Evolutionary conservation across 2,329 filamentous ascomycete species (phyloP).

Genomic region (Aspergillus ochraceoroseus): DNA sequence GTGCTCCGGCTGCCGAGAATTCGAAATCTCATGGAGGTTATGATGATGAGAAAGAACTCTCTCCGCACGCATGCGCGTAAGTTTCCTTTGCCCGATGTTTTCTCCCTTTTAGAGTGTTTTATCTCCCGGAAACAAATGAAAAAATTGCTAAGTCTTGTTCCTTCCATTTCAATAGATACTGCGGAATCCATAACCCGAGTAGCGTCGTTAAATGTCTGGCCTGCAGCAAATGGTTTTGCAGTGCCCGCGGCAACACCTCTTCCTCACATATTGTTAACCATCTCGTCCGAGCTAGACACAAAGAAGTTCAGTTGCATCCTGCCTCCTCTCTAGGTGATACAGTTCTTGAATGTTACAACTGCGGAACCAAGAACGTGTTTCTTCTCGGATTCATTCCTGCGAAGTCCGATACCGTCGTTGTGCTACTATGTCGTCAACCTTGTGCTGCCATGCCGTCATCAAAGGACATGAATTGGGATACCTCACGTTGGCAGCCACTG

Average conservation of each 20-base stretch:
- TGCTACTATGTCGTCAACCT: slow-evolving; percentile 91
- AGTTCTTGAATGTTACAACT: slow-evolving; percentile 97
- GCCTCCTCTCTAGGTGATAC: slow-evolving; percentile 91
- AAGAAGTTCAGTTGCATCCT: slow-evolving; percentile 96
- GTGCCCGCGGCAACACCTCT: slow-evolving; percentile 89
- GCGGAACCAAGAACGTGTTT: slow-evolving; percentile 98
- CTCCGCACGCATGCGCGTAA: slow-evolving; percentile 92
- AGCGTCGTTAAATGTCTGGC: slow-evolving; percentile 94
- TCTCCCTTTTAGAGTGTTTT: neutral
- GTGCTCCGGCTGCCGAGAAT: slow-evolving; percentile 71
- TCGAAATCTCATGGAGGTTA: slow-evolving; percentile 54
- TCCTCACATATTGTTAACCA: slow-evolving; percentile 99
- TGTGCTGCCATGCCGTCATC: slow-evolving; percentile 91
- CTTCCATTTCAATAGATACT: slow-evolving; percentile 60
- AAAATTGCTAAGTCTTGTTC: too few species aligned
- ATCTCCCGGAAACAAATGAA: too few species aligned
- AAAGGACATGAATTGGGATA: slow-evolving; percentile 99
- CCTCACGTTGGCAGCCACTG: slow-evolving; percentile 92
- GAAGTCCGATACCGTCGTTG: slow-evolving; percentile 96
- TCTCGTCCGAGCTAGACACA: slow-evolving; percentile 92
- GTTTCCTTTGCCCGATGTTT: slow-evolving; percentile 36
- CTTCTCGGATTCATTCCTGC: slow-evolving; percentile 95
- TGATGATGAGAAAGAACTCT: slow-evolving; percentile 86
- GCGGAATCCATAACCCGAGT: slow-evolving; percentile 91
- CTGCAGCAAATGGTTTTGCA: slow-evolving; percentile 99